Evolutionary conservation across 1,284 basidiomycete genomes (phyloP), one percentile per base, ranked within the genome.

Genomic region (Irpex lacteus): DNA sequence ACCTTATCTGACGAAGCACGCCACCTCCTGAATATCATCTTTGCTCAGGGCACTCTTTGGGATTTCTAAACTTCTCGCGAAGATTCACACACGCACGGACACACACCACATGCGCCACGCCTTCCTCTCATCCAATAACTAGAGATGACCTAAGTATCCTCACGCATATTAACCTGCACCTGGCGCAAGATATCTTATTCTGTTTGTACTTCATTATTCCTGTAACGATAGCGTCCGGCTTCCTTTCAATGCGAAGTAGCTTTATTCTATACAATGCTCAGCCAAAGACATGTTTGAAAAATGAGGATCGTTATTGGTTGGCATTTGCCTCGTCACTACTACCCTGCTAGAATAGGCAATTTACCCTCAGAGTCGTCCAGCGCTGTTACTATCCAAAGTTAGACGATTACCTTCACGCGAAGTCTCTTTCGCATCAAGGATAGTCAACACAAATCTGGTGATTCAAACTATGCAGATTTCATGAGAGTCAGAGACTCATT

Each of bases 11-110:
- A 78, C 79, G 71, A 73, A 50, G 38, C 58, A 44, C 60, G 11
- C 13, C 50, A 44, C 53, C 37, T 53, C 53, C 8, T 63, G 21
- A 37, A 52, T 59, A 59, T 49, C 11, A 18, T 38, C 8, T 34
- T 34, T 53, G 9, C 50, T 11, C 65, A 80, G 79, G 79, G 79
- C 53, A 81, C 80, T 8, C 71, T 81, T 5, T 80, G 80, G 78
- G 80, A 81, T 65, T 81, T 81, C 71, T 80, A 66, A 75, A 18
- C 60, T 40, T 26, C 60, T 15, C 36, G 21, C 11, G 38, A 19
- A n/a, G 15, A 32, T 36, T 38, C 37, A 59, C 19, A 36, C 57
- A 44, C 57, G 19, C 37, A n/a, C 57, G 19, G 9, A 21, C 19
- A 63, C 54, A 36, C 40, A 56, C 7, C 54, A 21, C 21, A 56